Percentiles rank a stretch among this genome's conserved stretches.
Conservation (phyloP, 2,329 filamentous ascomycete species). For the Ophiosphaerella korrae region DNA sequence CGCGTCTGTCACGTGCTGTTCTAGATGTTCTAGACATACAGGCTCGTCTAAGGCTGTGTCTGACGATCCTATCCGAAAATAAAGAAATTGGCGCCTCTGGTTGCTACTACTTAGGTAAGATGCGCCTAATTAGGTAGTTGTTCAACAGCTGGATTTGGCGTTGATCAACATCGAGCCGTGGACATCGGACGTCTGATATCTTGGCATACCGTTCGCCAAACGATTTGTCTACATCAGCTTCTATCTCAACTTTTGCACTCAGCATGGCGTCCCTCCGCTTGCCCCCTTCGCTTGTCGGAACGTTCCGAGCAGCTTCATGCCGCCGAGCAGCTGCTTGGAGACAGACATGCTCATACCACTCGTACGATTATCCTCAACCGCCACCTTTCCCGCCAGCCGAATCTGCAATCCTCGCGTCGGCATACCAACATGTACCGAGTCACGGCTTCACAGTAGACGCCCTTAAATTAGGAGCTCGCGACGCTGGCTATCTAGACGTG, state of each 20-base stretch:
- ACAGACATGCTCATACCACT: conserved; percentile 40
- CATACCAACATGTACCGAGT: conserved; percentile 75
- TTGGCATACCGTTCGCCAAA: conserved; percentile 23
- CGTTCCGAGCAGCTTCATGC: conserved; percentile 27
- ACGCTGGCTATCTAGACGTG: conserved; percentile 85
- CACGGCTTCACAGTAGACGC: conserved; percentile 81
- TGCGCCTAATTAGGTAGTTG: too few species aligned
- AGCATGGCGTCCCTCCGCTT: conserved; percentile 38
- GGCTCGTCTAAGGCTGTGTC: not conserved
- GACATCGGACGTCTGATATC: conserved; percentile 18
- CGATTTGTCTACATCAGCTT: conserved; percentile 22
- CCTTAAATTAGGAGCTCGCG: conserved; percentile 77
- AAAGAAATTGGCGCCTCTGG: too few species aligned
- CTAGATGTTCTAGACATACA: not conserved
- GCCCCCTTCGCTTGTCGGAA: conserved; percentile 28
- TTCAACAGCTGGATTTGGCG: not conserved
- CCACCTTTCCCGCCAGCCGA: conserved; percentile 72
- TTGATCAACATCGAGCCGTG: too few species aligned
- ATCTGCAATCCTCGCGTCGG: conserved; percentile 77
- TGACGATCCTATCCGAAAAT: too few species aligned
- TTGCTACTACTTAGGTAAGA: too few species aligned
- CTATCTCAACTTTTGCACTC: conserved; percentile 12
- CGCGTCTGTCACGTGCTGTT: conserved; percentile 19
- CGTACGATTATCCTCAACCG: conserved; percentile 48
- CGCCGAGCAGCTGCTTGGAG: conserved; percentile 18